Conservation (phyloP, 1,284 basidiomycete genomes). For the Termitomyces sp. region DNA sequence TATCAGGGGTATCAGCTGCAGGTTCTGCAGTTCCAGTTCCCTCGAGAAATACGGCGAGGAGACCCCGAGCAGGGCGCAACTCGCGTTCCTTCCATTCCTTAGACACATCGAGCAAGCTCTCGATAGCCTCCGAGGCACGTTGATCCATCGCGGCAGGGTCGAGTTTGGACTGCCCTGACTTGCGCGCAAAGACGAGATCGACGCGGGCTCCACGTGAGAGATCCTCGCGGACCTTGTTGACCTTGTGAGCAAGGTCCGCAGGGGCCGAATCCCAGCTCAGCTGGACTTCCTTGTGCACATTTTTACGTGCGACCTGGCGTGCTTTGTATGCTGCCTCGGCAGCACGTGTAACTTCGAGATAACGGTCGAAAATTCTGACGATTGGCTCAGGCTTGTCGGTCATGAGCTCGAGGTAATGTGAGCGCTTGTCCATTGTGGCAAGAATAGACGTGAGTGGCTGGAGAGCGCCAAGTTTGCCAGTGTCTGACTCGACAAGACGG, state of each 20-base stretch:
- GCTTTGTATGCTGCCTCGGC: conserved; percentile 31
- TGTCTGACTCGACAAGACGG: conserved; percentile 44
- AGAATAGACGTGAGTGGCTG: conserved; percentile 35
- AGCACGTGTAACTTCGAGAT: conserved; percentile 29
- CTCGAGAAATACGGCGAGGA: conserved; percentile 7
- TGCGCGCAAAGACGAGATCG: conserved; percentile 51
- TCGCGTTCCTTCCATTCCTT: conserved; percentile 12
- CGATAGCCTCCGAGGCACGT: conserved; percentile 37
- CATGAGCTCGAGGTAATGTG: conserved; percentile 49
- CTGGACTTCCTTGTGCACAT: conserved; percentile 65
- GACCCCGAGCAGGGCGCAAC: background rate
- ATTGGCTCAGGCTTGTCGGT: conserved; percentile 38
- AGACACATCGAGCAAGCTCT: conserved; percentile 35
- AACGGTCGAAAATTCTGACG: conserved; percentile 45
- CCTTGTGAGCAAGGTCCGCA: conserved; percentile 64
- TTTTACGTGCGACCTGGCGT: conserved; percentile 28
- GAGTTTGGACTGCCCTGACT: conserved; percentile 33
- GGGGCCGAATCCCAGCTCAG: conserved; percentile 62
- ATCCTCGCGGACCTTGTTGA: conserved; percentile 54
- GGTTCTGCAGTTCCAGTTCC: background rate
- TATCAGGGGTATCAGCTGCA: background rate
- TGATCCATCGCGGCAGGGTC: conserved; percentile 30
- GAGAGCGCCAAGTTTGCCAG: conserved; percentile 34
- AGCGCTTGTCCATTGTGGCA: conserved; percentile 31
- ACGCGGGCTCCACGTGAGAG: conserved; percentile 58